Evolutionary conservation across 208 protist genomes (phyloP).

Genomic region (Lotmaria passim): DNA sequence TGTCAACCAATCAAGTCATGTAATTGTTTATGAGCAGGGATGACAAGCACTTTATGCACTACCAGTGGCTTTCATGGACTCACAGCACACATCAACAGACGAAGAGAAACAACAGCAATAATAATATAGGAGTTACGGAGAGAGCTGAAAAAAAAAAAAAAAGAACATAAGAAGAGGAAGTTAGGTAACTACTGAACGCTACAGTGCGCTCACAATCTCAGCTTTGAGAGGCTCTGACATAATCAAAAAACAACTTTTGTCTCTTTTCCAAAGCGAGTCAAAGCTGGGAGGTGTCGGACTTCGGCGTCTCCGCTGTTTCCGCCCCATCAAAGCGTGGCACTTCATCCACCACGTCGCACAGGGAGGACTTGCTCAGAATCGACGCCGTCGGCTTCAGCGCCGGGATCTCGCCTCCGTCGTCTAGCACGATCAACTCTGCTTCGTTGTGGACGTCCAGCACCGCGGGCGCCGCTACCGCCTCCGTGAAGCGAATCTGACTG

Average conservation of each 20-base stretch:
- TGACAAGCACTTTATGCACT: too few species aligned
- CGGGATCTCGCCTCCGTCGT: slow-evolving; percentile 21
- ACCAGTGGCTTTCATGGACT: too few species aligned
- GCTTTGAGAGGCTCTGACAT: background rate
- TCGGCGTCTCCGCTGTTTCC: background rate
- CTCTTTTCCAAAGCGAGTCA: background rate
- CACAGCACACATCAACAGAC: too few species aligned
- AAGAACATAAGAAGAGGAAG: too few species aligned
- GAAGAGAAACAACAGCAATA: too few species aligned
- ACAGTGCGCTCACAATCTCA: too few species aligned
- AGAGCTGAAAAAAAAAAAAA: too few species aligned
- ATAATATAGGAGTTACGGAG: too few species aligned
- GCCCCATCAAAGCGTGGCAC: background rate
- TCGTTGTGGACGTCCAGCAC: slow-evolving; percentile 25
- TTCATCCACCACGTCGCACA: slow-evolving; percentile 4
- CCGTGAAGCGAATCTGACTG: slow-evolving; percentile 21
- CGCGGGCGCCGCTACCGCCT: slow-evolving; percentile 1
- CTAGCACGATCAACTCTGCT: slow-evolving; percentile 4
- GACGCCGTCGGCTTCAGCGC: slow-evolving; percentile 22
- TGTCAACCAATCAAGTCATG: too few species aligned
- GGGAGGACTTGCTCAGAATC: slow-evolving; percentile 28
- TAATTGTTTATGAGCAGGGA: too few species aligned
- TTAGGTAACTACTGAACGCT: too few species aligned
- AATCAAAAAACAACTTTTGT: background rate
- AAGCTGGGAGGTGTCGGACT: background rate